phyloP scores from a whole-genome alignment of 2,329 filamentous ascomycete genomes.

The Acrodontium crateriforme region DNA sequence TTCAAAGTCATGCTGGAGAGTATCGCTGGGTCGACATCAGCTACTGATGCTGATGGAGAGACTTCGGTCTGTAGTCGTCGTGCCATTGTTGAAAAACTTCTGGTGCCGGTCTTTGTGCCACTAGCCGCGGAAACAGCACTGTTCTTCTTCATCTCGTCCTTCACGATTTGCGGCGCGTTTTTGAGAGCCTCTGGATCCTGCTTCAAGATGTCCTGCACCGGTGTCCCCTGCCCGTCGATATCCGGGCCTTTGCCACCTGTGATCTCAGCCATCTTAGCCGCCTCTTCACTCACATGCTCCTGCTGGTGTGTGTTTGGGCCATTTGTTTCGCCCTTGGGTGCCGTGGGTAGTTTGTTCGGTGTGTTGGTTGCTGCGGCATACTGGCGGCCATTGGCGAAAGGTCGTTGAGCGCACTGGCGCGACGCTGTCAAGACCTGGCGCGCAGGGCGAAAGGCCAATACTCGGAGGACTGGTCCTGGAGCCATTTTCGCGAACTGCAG shows the following conservation, averaged over 20 bases:
- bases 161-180: constrained; percentile 53
- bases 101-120: constrained; percentile 24
- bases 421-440: no score
- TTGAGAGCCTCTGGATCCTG: constrained; percentile 48
- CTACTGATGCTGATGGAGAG: constrained; percentile 1
- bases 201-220: constrained; percentile 53
- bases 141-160: constrained; percentile 43
- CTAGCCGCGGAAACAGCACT: no score
- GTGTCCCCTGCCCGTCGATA: constrained; percentile 46
- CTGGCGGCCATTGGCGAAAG: neutral
- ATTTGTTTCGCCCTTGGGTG: constrained; percentile 19
- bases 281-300: constrained; percentile 52
- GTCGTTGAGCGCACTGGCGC: neutral
- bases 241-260: constrained; percentile 46
- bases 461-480: no score
- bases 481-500: no score
- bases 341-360: constrained; percentile 5
- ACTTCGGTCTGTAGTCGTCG: constrained; percentile 14
- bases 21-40: constrained; percentile 14
- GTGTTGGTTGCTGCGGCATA: constrained; percentile 2
- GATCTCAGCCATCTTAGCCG: constrained; percentile 44
- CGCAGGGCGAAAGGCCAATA: no score
- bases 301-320: constrained; percentile 40
- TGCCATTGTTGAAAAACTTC: constrained; percentile 46
- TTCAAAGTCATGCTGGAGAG: constrained; percentile 9